These are phyloP conservation scores for Trichoderma orchidacearum DNA, from an alignment of 495 filamentous ascomycete genomes.

Conservation along the genomic window DNA sequence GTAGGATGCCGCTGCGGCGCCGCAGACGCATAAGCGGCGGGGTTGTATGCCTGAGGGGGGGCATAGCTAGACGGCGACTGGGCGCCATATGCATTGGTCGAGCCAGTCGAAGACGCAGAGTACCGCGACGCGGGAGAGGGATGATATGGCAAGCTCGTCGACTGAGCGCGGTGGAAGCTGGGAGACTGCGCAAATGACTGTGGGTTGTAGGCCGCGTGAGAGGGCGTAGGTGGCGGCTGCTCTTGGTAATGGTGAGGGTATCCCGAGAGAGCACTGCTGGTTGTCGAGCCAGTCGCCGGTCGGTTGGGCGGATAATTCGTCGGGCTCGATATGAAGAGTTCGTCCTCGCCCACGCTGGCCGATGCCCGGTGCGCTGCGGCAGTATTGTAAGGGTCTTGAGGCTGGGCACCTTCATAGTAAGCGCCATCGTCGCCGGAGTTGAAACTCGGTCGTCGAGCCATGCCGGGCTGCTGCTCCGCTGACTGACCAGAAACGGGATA, in stretches of 20 bases:
- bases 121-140: constrained; percentile 22
- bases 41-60: constrained; percentile 31
- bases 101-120: background rate
- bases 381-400: constrained; percentile 4
- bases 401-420: constrained; percentile 27
- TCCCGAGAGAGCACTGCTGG: constrained; percentile 29
- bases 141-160: constrained; percentile 31
- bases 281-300: constrained; percentile 32
- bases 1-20: constrained; percentile 31
- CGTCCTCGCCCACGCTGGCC: constrained; percentile 24
- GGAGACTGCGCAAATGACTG: constrained; percentile 47
- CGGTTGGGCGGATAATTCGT: constrained; percentile 18
- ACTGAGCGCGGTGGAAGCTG: constrained; percentile 33
- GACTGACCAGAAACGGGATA: constrained; percentile 30
- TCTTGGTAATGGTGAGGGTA: constrained; percentile 45
- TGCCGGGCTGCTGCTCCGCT: constrained; percentile 16
- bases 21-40: constrained; percentile 31
- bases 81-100: constrained; percentile 11
- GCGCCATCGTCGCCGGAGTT: constrained; percentile 63
- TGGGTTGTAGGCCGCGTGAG: constrained; percentile 63
- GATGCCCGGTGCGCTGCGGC: constrained; percentile 6
- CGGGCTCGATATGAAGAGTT: constrained; percentile 33
- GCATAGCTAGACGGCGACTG: constrained; percentile 21
- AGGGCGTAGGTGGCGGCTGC: constrained; percentile 31
- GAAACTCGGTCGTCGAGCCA: constrained; percentile 56